Evolutionary conservation across 495 filamentous ascomycete species (phyloP), one percentile per base, ranked within the genome.

Genomic region (Xylaria acuta): DNA sequence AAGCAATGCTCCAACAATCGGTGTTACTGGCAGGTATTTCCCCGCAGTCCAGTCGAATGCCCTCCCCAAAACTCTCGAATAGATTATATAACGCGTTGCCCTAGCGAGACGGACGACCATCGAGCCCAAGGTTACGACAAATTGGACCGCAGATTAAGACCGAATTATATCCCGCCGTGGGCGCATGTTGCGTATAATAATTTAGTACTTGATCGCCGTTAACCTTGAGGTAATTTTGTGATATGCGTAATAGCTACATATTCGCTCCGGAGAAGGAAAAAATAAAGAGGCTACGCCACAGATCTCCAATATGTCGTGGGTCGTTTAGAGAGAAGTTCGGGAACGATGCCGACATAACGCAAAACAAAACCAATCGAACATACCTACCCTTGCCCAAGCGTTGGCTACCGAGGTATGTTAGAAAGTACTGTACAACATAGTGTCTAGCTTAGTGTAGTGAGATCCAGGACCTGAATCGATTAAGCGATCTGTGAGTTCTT

Each of bases 1-100:
- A 66, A 59, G 53, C 47, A 47, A 38, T 59, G 53, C 70, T 59
- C 74, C 75, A 76, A 73, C 65, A 74, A 68, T 79, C 75, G 75
- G 74, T 76, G 75, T 77, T 77, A 77, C 75, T 77, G 65, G 64
- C 16, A 64, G 69, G 75, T 79, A 79, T 79, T 79, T 79, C 75
- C 70, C 77, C 77, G 77, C 77, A 77, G 58, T 75, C 72, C 49
- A 77, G 68, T 70, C 45, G 70, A 66, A 77, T 69, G 70, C 63
- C 73, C 67, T 73, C 74, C 72, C 75, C 72, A 76, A 70, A 69
- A 74, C 66, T 43, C 18, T 64, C 38, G 34, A 58, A 51, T 71
- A 66, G 27, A 63, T 71, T 20, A 71, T 66, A 30, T 65, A 58
- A 58, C 62, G 47, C 25, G 51, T 32, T 56, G 27, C 22, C 43